A percentile compares a stretch with the other conserved stretches of the same genome.
phyloP scores from a whole-genome alignment of 108 stramenopile species.

The Cylindrotheca fusiformis region DNA sequence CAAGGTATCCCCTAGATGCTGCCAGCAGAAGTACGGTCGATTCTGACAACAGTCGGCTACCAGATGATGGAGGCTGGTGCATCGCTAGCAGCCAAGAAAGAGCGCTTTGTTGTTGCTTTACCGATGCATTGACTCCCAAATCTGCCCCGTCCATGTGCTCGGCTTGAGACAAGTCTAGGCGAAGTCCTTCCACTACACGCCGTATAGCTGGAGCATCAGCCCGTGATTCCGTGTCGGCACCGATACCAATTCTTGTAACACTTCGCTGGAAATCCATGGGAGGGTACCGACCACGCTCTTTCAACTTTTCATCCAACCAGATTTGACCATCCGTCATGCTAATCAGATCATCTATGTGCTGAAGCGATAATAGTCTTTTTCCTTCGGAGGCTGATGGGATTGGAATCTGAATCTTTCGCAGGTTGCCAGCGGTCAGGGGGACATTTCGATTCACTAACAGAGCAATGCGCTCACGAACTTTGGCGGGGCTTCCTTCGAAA shows the following conservation, averaged over 20 bases:
- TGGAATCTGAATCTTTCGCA: conserved; percentile 83
- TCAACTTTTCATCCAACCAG: conserved; percentile 52
- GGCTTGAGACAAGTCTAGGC: conserved; percentile 81
- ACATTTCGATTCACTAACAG: conserved; percentile 68
- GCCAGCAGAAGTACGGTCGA: conserved; percentile 71
- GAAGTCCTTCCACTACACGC: conserved; percentile 69
- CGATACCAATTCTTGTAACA: conserved; percentile 85
- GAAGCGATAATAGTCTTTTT: conserved; percentile 62
- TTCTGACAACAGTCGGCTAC: conserved; percentile 54
- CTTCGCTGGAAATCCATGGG: conserved; percentile 81
- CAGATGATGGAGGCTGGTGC: conserved; percentile 62
- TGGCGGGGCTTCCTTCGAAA: conserved; percentile 62
- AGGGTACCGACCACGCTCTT: conserved; percentile 57
- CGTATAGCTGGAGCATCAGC: conserved; percentile 88
- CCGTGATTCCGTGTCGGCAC: conserved; percentile 82
- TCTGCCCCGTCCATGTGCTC: conserved; percentile 58
- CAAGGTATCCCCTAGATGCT: conserved; percentile 69
- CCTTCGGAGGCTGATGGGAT: conserved; percentile 67
- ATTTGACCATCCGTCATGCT: conserved; percentile 92
- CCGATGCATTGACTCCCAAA: conserved; percentile 26
- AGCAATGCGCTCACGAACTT: conserved; percentile 60
- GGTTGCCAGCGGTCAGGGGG: conserved; percentile 72
- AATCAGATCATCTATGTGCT: conserved; percentile 87
- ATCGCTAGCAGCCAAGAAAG: conserved; percentile 79
- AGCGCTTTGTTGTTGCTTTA: conserved; percentile 53